A percentile compares a stretch with the other conserved stretches of the same genome.
Evolutionary conservation across 345 rosid genomes (phyloP).

Genomic region (Moringa oleifera): DNA sequence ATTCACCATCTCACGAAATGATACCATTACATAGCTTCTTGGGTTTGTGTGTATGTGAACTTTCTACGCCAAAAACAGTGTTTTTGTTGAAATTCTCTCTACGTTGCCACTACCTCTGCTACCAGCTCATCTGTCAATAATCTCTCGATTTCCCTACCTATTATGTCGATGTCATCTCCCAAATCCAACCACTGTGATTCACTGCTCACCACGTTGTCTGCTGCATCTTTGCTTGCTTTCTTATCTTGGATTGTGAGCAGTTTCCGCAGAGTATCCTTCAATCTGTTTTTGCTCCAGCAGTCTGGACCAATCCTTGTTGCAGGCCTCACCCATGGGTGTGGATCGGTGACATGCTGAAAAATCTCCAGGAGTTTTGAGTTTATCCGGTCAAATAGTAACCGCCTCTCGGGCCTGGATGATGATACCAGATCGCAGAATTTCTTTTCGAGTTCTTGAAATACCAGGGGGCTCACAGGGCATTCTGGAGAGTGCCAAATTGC

Average conservation of each 20-base stretch:
- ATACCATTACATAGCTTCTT: constrained; percentile 27
- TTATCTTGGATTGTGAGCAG: constrained; percentile 33
- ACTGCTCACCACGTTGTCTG: constrained; percentile 26
- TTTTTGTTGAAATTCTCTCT: neutral
- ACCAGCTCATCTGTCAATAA: constrained; percentile 59
- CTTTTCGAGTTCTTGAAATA: constrained; percentile 78
- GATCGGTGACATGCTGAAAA: constrained; percentile 35
- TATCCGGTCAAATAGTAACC: constrained; percentile 59
- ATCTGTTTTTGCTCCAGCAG: constrained; percentile 36
- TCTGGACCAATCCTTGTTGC: constrained; percentile 13
- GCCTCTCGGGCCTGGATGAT: constrained; percentile 58
- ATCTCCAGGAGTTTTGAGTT: constrained; percentile 49
- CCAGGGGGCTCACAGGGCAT: constrained; percentile 46
- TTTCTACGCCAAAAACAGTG: constrained; percentile 18
- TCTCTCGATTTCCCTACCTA: constrained; percentile 73
- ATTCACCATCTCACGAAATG: constrained; percentile 18
- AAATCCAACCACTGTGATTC: constrained; percentile 55
- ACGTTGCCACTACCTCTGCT: constrained; percentile 35
- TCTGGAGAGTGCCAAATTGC: constrained; percentile 49
- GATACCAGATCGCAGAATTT: constrained; percentile 32
- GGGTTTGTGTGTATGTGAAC: constrained; percentile 15
- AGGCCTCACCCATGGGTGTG: constrained; percentile 56
- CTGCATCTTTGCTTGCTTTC: constrained; percentile 32
- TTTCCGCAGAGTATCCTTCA: constrained; percentile 38
- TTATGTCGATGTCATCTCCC: constrained; percentile 43